Percentiles rank a stretch among this genome's conserved stretches.
These are phyloP conservation scores for Calocybe indica DNA, from an alignment of 768 basidiomycete genomes.

Conservation along the genomic window DNA sequence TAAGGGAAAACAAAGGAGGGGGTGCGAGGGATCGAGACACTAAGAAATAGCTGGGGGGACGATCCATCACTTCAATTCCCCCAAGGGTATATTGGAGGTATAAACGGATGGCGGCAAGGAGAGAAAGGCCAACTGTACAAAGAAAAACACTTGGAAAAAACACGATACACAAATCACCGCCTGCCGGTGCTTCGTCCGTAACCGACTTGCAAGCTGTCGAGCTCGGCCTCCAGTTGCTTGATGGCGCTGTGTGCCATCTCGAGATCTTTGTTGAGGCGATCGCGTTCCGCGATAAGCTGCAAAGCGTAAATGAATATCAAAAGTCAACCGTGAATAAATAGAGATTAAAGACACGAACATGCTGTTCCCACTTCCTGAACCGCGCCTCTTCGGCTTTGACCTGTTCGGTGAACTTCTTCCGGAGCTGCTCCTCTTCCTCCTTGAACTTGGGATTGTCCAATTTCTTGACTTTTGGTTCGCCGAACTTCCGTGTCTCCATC, in stretches of 20 bases:
- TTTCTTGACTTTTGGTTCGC: conserved; percentile 98
- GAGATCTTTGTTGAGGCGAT: conserved; percentile 98
- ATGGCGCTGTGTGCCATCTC: conserved; percentile 89
- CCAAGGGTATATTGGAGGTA: too few species aligned
- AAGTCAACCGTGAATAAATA: conserved; percentile 1
- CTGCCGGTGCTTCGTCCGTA: conserved; percentile 72
- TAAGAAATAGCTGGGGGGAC: too few species aligned
- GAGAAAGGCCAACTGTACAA: too few species aligned
- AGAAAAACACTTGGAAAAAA: too few species aligned
- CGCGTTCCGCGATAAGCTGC: conserved; percentile 96
- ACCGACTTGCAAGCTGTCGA: conserved; percentile 84
- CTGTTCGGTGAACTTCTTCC: conserved; percentile 99
- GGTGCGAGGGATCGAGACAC: too few species aligned
- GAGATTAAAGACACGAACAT: conserved; percentile 48
- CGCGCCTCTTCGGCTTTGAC: conserved; percentile 97
- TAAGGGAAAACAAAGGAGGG: too few species aligned
- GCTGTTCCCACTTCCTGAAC: conserved; percentile 99
- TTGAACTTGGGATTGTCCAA: conserved; percentile 99
- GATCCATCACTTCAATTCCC: too few species aligned
- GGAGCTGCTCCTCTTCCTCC: conserved; percentile 95
- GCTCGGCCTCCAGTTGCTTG: conserved; percentile 85
- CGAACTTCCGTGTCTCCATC: conserved; percentile 99
- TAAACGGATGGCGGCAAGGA: too few species aligned
- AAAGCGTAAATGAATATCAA: conserved; percentile 12
- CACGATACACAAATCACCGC: conserved; percentile 33